phyloP scores from a whole-genome alignment of 768 basidiomycete genomes.

The Lentinula sp. region DNA sequence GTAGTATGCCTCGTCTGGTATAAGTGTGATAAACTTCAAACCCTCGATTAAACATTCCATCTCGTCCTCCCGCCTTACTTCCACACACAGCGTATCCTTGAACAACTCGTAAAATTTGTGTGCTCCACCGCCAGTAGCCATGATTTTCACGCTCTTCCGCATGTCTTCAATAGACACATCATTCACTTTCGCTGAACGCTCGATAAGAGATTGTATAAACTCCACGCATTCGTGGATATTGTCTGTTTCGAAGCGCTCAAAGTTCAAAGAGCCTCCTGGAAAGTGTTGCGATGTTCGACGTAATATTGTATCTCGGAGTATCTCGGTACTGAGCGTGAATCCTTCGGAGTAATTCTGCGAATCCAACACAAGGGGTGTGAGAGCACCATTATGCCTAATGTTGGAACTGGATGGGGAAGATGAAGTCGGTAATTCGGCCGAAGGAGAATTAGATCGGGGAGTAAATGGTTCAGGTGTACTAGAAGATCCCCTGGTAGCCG shows the following conservation, averaged over 20 bases:
- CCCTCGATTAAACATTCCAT: constrained; percentile 99
- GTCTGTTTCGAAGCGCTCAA: constrained; percentile 93
- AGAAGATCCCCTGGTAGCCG: constrained; percentile 53
- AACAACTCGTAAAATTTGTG: constrained; percentile 91
- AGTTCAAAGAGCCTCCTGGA: constrained; percentile 95
- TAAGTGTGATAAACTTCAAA: constrained; percentile 90
- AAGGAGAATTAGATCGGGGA: constrained; percentile 38
- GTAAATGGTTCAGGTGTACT: constrained; percentile 38
- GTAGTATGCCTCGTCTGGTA: constrained; percentile 97
- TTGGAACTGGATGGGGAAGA: constrained; percentile 26
- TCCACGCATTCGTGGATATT: constrained; percentile 77
- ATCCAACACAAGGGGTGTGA: constrained; percentile 77
- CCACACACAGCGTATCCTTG: constrained; percentile 66
- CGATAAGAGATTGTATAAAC: constrained; percentile 85
- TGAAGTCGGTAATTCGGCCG: constrained; percentile 20
- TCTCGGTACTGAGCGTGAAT: constrained; percentile 31
- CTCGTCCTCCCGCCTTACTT: constrained; percentile 90
- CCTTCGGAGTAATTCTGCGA: constrained; percentile 31
- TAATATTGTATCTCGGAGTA: constrained; percentile 60
- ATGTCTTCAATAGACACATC: constrained; percentile 86
- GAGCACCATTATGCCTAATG: constrained; percentile 57
- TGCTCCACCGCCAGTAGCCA: constrained; percentile 97
- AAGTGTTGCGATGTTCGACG: constrained; percentile 76
- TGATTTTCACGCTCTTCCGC: constrained; percentile 89
- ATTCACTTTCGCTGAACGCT: constrained; percentile 79